These are phyloP conservation scores for Hygrophila difformis DNA, from an alignment of 257 asterid genomes.

Conservation along the genomic window DNA sequence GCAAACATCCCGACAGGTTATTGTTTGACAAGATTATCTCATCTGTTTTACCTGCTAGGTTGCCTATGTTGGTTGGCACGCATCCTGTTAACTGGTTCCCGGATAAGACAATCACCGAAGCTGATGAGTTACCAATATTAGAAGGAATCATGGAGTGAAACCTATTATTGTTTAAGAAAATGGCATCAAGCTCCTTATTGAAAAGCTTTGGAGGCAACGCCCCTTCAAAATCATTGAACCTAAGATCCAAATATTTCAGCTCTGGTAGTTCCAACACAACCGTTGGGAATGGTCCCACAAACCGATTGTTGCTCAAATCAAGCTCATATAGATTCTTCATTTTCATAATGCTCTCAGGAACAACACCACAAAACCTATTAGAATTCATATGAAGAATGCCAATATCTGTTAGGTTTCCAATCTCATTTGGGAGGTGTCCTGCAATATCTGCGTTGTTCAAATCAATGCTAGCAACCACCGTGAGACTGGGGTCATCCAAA, in stretches of 20 bases:
- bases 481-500: slow-evolving; percentile 35
- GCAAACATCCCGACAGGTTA: slow-evolving; percentile 45
- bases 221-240: slow-evolving; percentile 90
- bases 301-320: slow-evolving; percentile 84
- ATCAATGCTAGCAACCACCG: slow-evolving; percentile 82
- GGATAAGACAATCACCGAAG: slow-evolving; percentile 45
- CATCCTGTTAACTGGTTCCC: slow-evolving; percentile 42
- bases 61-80: slow-evolving; percentile 49
- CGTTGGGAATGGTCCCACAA: slow-evolving; percentile 70
- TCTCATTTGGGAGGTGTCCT: slow-evolving; percentile 73
- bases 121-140: slow-evolving; percentile 49
- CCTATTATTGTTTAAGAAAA: slow-evolving; percentile 42
- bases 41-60: slow-evolving; percentile 37
- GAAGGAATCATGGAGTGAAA: slow-evolving; percentile 42
- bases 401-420: slow-evolving; percentile 53
- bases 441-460: slow-evolving; percentile 78
- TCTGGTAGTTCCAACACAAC: slow-evolving; percentile 43
- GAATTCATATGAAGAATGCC: slow-evolving; percentile 73
- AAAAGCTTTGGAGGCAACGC: slow-evolving; percentile 41
- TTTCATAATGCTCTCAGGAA: slow-evolving; percentile 42
- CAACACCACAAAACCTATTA: slow-evolving; percentile 75
- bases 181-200: slow-evolving; percentile 45
- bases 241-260: slow-evolving; percentile 59
- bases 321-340: slow-evolving; percentile 46
- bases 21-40: slow-evolving; percentile 34